These are phyloP conservation scores for Chrysosporium keratinophilum DNA, from an alignment of 2,329 filamentous ascomycete genomes.

Conservation along the genomic window DNA sequence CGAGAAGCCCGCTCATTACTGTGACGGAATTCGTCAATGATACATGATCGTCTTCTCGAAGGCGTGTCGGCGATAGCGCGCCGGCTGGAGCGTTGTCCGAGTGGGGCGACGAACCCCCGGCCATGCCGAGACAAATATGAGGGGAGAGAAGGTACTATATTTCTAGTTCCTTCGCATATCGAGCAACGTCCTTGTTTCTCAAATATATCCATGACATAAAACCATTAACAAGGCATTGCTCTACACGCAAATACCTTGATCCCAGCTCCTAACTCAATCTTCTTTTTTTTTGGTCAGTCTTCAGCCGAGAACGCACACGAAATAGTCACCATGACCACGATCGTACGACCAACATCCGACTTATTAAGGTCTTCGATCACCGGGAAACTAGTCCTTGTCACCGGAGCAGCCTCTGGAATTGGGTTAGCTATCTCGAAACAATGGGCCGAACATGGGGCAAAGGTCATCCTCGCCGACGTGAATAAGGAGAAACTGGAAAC, in stretches of 20 bases:
- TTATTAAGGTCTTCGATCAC: constrained; percentile 41
- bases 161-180: not conserved
- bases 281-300: not conserved
- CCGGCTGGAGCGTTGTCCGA: too few relatives aligned
- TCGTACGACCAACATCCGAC: constrained; percentile 2
- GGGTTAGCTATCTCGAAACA: constrained; percentile 62
- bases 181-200: too few relatives aligned
- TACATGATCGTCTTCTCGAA: too few relatives aligned
- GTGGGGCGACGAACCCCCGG: not conserved
- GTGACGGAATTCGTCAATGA: too few relatives aligned
- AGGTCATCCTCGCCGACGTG: constrained; percentile 62
- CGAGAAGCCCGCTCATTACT: not conserved
- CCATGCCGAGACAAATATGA: not conserved
- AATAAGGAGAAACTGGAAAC: constrained; percentile 58
- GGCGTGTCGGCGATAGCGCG: too few relatives aligned
- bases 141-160: not conserved
- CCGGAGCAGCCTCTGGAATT: constrained; percentile 69
- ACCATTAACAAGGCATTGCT: too few relatives aligned
- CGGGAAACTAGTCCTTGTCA: constrained; percentile 64
- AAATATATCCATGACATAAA: too few relatives aligned
- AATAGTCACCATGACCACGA: not conserved
- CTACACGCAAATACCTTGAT: too few relatives aligned
- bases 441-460: constrained; percentile 59
- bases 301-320: not conserved
- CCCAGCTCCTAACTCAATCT: not conserved